These are phyloP conservation scores for Picocystis sp. DNA, from an alignment of 163 green algal genomes.

Conservation along the genomic window DNA sequence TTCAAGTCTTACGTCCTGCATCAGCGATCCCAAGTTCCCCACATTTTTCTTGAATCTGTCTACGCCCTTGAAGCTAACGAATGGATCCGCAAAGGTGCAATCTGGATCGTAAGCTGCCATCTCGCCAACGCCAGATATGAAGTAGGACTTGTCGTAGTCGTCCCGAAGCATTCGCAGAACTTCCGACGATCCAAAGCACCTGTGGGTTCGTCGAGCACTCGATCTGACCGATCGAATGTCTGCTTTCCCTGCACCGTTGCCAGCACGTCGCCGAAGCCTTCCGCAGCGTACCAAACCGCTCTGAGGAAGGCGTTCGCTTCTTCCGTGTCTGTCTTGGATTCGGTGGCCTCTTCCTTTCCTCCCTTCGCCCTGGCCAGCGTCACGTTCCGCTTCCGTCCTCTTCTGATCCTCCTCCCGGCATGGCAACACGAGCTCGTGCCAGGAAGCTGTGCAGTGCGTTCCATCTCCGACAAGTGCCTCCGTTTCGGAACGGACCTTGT, in stretches of 20 bases:
- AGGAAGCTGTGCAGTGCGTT: too few relatives aligned
- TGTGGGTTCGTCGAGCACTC: too few relatives aligned
- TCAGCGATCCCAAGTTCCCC: constrained; percentile 42
- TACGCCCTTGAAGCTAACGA: constrained; percentile 43
- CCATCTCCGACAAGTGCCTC: too few relatives aligned
- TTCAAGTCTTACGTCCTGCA: constrained; percentile 41
- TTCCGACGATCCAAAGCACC: not conserved
- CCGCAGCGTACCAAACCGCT: constrained; percentile 44
- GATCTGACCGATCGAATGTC: not conserved
- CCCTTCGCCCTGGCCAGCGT: too few relatives aligned
- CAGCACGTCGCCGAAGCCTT: constrained; percentile 39
- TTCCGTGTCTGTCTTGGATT: too few relatives aligned
- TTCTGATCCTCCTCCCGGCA: too few relatives aligned
- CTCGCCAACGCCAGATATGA: constrained; percentile 27
- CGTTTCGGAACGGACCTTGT: too few relatives aligned
- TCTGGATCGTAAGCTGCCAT: constrained; percentile 30
- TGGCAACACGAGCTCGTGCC: too few relatives aligned
- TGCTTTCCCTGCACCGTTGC: constrained; percentile 6
- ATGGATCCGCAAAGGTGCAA: constrained; percentile 50
- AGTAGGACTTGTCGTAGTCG: constrained; percentile 44
- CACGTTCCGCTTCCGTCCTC: too few relatives aligned
- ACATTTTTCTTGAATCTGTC: constrained; percentile 65
- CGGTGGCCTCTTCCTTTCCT: too few relatives aligned
- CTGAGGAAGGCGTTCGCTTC: constrained; percentile 18
- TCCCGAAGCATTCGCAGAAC: constrained; percentile 21